Evolutionary conservation across 805 yeast species (phyloP), one percentile per base, ranked within the genome.

Genomic region (Wickerhamomyces subpelliculosus): DNA sequence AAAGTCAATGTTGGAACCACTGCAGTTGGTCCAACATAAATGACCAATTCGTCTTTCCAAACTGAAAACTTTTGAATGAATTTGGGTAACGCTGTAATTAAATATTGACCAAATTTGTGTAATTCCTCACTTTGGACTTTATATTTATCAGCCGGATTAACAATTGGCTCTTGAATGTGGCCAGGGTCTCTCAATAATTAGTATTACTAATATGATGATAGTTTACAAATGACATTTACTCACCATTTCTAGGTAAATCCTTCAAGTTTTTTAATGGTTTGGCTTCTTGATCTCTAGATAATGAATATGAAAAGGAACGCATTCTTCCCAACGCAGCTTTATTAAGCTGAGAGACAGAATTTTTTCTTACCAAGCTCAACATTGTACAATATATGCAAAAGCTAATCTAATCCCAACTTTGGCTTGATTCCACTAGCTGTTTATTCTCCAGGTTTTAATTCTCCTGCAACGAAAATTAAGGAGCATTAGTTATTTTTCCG

Each of bases 41-140:
- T 61, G 32, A 81, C 74, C 58, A 86, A 73, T 64, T 86, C 95
- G 57, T 86, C 94, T 62, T 86, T 86, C 95, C 95, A 86, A 35
- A 86, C 95, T 6, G 85, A 70, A 52, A 84, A 86, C 59, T 82
- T 82, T 65, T 86, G 94, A 45, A 86, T 72, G 55, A 66, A 84
- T 61, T 84, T 86, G 34, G 95, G 95, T 64, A 86, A 57, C 45
- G 84, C 75, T 8, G 85, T 72, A 72, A 82, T 80, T 47, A 86
- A 59, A 57, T 86, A 86, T 39, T 75, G 72, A 21, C 95, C 95
- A 60, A 83, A 86, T 62, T 78, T 76, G 67, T 84, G 94, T 44
- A 85, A 69, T 48, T 82, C 86, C 55, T 79, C 89, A 37, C 62
- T 60, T 42, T 74, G 78, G 47, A 73, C 84, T 52, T 66, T 67